phyloP scores from a whole-genome alignment of 805 yeast species.

The Debaryomyces hansenii region DNA sequence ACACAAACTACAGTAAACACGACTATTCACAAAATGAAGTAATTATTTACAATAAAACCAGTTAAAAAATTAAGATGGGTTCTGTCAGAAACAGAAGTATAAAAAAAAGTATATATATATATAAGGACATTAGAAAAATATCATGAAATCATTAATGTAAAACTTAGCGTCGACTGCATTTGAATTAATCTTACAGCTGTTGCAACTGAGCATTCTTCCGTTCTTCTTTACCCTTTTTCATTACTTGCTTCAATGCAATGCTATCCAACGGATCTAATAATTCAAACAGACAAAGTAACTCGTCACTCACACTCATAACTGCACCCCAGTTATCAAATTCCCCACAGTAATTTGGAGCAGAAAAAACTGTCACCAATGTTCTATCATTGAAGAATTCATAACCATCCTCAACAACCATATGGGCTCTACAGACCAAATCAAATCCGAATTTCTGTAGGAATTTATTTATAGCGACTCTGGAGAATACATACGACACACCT shows the following conservation, averaged over 20 bases:
- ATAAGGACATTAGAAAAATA: neutral
- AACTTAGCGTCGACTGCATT: too few relatives aligned
- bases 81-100: neutral
- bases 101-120: neutral
- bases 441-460: constrained; percentile 72
- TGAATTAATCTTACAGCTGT: constrained; percentile 7
- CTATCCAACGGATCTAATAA: constrained; percentile 91
- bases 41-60: too few relatives aligned
- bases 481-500: constrained; percentile 79
- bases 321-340: constrained; percentile 89
- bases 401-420: constrained; percentile 89
- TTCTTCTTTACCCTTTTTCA: constrained; percentile 91
- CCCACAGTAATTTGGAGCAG: constrained; percentile 85
- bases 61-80: neutral
- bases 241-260: constrained; percentile 88
- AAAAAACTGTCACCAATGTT: constrained; percentile 73
- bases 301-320: constrained; percentile 95
- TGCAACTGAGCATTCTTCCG: constrained; percentile 55
- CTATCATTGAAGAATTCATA: constrained; percentile 78
- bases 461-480: constrained; percentile 76
- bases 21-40: too few relatives aligned
- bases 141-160: neutral
- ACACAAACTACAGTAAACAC: too few relatives aligned
- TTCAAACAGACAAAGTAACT: constrained; percentile 88
- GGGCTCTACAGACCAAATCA: constrained; percentile 82